A percentile compares a stretch with the other conserved stretches of the same genome.
phyloP scores from a whole-genome alignment of 257 asterid species.

The Salvia splendens region DNA sequence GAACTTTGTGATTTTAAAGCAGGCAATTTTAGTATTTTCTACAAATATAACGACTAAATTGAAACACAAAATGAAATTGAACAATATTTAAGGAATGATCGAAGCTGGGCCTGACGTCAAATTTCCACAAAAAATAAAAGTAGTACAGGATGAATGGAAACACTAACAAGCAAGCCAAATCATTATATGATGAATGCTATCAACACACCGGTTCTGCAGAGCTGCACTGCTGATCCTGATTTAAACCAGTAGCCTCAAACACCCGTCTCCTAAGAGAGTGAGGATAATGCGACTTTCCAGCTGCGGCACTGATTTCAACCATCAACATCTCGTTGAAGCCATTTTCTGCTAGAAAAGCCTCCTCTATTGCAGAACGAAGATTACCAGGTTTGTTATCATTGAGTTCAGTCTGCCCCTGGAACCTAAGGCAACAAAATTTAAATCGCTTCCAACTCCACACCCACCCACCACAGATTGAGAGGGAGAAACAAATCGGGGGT shows the following conservation, averaged over 20 bases:
- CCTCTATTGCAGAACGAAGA: conserved; percentile 92
- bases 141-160: not conserved
- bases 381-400: conserved; percentile 73
- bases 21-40: not conserved
- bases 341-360: conserved; percentile 88
- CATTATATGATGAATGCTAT: conserved; percentile 2
- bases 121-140: conserved; percentile 15
- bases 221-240: conserved; percentile 58
- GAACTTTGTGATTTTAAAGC: conserved; percentile 21
- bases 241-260: conserved; percentile 60
- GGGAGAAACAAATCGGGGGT: not conserved
- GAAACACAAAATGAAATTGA: conserved; percentile 1
- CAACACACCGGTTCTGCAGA: conserved; percentile 50
- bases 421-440: conserved; percentile 60
- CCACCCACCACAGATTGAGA: conserved; percentile 17
- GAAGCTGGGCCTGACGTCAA: conserved; percentile 10
- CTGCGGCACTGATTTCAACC: conserved; percentile 89
- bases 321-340: conserved; percentile 90
- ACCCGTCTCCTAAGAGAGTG: conserved; percentile 70
- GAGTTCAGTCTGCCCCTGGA: conserved; percentile 91
- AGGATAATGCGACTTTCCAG: conserved; percentile 75
- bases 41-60: conserved; percentile 13
- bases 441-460: conserved; percentile 29
- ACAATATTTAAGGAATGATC: not conserved
- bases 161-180: conserved; percentile 23